Base-by-base conservation (phyloP, 2,329 filamentous ascomycete species). In the Seiridium unicorne region DNA sequence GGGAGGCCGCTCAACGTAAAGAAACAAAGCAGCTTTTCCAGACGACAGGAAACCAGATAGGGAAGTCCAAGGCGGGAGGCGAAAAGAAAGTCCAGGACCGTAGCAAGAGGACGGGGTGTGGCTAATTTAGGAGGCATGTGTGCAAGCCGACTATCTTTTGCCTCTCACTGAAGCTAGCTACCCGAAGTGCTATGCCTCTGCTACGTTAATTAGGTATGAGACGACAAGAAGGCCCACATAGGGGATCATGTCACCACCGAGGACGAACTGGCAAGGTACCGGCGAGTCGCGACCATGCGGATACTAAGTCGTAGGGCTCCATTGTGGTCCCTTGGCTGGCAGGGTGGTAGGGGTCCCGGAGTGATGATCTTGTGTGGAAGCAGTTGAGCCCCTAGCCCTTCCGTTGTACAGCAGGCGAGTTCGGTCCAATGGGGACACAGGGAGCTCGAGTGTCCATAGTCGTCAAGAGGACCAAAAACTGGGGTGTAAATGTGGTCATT, bases 101-200 rank as follows among this genome's bases (percentile, higher is more conserved):
- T 26, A 55, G 9, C 8, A 31, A 31, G 26, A 44, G 11, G 47
- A 49, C 47, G 47, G 35, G 47, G 49, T 53, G 49, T 53, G 49
- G 35, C 38, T 42, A 55, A 55, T 26, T 55, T 44, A 31, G 38
- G 51, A 26, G 38, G 44, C 31, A n/a, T 35, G 38, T 53, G 49
- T 55, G 51, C 51, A 55, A 34, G 51, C 51, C 38, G 51, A 55
- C 38, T 55, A 44, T 55, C 51, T 40, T 55, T 55, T 13, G 49
- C 51, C 38, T 55, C 40, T 55, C 13, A 55, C 38, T 55, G 51
- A 55, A 55, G 51, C 51, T 55, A 55, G 51, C 51, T 55, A 55
- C 51, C 49, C 49, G 49, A 53, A 53, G 49, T 38, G 34, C 49
- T 53, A 53, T 53, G 49, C 10, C 31, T 38, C 26, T 18, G n/a